Conservation (phyloP, 495 filamentous ascomycete genomes). For the Neurospora sp. region DNA sequence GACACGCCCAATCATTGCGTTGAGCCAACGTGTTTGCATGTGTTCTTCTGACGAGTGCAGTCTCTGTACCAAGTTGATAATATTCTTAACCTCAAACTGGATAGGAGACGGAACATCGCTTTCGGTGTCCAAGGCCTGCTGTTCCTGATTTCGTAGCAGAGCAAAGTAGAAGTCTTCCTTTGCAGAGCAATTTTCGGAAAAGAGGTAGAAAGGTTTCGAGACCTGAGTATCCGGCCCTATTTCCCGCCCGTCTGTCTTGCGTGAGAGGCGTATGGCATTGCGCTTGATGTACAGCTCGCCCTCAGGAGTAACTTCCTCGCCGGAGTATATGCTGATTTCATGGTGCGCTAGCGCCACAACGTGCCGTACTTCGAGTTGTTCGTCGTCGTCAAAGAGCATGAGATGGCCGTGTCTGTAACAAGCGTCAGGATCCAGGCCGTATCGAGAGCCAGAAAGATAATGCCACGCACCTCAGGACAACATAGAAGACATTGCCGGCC, state of each 20-base stretch:
- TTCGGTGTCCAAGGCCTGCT: constrained; percentile 39
- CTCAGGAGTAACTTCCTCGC: constrained; percentile 71
- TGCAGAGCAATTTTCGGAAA: constrained; percentile 85
- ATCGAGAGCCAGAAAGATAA: neutral
- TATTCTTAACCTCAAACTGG: constrained; percentile 72
- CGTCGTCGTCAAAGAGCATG: constrained; percentile 90
- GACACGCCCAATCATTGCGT: constrained; percentile 76
- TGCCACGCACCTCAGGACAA: constrained; percentile 64
- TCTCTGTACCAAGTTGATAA: constrained; percentile 76
- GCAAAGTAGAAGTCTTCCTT: constrained; percentile 99
- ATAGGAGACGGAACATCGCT: constrained; percentile 59
- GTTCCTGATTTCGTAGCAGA: constrained; percentile 74
- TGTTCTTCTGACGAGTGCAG: constrained; percentile 90
- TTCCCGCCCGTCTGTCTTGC: constrained; percentile 54
- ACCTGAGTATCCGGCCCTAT: constrained; percentile 39
- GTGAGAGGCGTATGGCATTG: constrained; percentile 79
- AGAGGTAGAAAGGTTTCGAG: constrained; percentile 80
- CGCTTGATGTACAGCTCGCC: constrained; percentile 92
- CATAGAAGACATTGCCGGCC: constrained; percentile 85
- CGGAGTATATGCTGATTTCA: constrained; percentile 75
- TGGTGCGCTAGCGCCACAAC: constrained; percentile 89
- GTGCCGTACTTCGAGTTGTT: constrained; percentile 85
- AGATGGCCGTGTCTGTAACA: constrained; percentile 74
- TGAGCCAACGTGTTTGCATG: constrained; percentile 86
- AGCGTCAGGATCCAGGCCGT: constrained; percentile 2